A percentile compares a stretch with the other conserved stretches of the same genome.
phyloP scores from a whole-genome alignment of 345 rosid species.

The Eucalyptus regnans region DNA sequence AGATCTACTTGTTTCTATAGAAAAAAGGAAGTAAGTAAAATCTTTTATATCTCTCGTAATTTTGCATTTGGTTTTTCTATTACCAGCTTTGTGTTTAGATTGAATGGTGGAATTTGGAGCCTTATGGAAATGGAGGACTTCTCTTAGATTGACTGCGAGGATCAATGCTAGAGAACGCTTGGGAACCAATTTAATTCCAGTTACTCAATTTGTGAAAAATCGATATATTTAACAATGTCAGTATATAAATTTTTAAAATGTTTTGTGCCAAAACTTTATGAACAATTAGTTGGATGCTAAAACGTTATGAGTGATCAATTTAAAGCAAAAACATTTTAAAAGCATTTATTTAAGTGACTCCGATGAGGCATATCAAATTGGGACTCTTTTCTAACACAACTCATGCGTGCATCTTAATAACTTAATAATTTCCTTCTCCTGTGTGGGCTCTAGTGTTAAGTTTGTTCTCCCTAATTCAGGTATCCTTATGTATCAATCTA shows the following conservation, averaged over 20 bases:
- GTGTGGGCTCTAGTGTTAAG: no score
- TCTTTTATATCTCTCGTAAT: neutral
- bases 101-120: neutral
- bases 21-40: neutral
- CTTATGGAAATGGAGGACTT: neutral
- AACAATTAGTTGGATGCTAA: neutral
- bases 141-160: neutral
- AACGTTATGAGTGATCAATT: neutral
- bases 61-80: neutral
- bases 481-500: accelerated
- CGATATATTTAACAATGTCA: neutral
- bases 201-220: neutral
- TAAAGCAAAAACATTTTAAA: neutral
- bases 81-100: neutral
- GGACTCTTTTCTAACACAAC: no score
- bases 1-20: neutral
- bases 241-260: neutral
- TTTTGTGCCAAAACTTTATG: neutral
- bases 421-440: no score
- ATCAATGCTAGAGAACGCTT: neutral
- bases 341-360: neutral
- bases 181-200: neutral
- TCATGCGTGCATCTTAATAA: no score
- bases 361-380: neutral
- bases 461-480: no score